Conservation (phyloP, 768 basidiomycete genomes). For the Mycena rosella region DNA sequence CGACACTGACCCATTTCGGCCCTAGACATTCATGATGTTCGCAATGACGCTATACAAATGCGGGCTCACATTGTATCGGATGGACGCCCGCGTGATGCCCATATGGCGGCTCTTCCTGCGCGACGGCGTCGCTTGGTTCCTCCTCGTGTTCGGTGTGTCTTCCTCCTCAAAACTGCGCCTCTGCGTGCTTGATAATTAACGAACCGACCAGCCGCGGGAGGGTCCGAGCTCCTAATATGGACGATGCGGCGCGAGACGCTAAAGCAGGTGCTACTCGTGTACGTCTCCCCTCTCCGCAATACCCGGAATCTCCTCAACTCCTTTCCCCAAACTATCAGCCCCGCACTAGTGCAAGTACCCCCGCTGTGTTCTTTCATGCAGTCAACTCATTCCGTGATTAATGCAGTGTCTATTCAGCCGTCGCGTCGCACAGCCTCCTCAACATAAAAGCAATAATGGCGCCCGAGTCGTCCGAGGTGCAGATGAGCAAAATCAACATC, state of each 20-base stretch:
- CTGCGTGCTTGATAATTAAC: background rate
- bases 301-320: too few species aligned
- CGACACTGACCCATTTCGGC: too few species aligned
- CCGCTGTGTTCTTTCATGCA: too few species aligned
- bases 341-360: constrained; percentile 18
- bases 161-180: background rate
- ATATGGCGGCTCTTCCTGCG: constrained; percentile 23
- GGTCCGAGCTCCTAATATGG: constrained; percentile 21
- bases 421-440: constrained; percentile 3
- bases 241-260: constrained; percentile 9
- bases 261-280: constrained; percentile 24
- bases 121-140: constrained; percentile 21
- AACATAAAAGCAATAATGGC: constrained; percentile 19
- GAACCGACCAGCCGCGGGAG: constrained; percentile 3
- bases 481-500: background rate
- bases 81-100: constrained; percentile 13
- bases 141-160: constrained; percentile 11
- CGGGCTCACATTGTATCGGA: background rate
- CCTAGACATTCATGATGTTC: constrained; percentile 25
- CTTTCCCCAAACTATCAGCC: background rate
- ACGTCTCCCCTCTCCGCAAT: background rate
- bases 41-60: constrained; percentile 23
- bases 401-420: constrained; percentile 17
- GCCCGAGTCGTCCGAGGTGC: background rate
- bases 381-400: too few species aligned